These are phyloP conservation scores for Salix koriyanagi DNA, from an alignment of 345 rosid species.

Conservation along the genomic window DNA sequence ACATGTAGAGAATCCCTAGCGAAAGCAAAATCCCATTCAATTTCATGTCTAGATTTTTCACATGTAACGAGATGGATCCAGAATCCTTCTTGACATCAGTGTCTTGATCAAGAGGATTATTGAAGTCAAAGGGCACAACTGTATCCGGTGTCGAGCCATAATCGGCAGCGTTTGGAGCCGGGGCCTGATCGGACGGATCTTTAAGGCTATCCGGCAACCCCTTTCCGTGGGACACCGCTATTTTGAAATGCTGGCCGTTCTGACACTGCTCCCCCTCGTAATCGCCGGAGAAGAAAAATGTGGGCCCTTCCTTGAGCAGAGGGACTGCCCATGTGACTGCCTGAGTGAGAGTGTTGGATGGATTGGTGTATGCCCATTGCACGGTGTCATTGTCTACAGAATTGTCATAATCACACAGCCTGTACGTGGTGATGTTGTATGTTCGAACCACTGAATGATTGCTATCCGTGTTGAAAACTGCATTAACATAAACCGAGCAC, in stretches of 20 bases:
- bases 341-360: conserved; percentile 60
- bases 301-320: conserved; percentile 60
- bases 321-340: conserved; percentile 62
- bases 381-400: conserved; percentile 46
- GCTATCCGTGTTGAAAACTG: conserved; percentile 88
- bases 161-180: conserved; percentile 50
- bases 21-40: conserved; percentile 24
- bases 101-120: conserved; percentile 47
- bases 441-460: conserved; percentile 90
- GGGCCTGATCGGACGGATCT: conserved; percentile 43
- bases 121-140: conserved; percentile 57
- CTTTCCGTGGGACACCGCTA: conserved; percentile 71
- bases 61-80: conserved; percentile 25
- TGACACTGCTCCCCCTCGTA: conserved; percentile 90
- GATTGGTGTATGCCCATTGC: conserved; percentile 66
- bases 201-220: conserved; percentile 61
- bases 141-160: conserved; percentile 77
- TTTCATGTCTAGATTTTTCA: conserved; percentile 2
- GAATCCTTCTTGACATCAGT: conserved; percentile 29
- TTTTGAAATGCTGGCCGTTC: conserved; percentile 58
- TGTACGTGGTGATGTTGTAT: conserved; percentile 66
- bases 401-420: conserved; percentile 59
- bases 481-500: not conserved
- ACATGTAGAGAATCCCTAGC: conserved; percentile 21
- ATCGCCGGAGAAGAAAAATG: conserved; percentile 74